Conservation (phyloP, 441 rosid species). For the Brassica balearica region DNA sequence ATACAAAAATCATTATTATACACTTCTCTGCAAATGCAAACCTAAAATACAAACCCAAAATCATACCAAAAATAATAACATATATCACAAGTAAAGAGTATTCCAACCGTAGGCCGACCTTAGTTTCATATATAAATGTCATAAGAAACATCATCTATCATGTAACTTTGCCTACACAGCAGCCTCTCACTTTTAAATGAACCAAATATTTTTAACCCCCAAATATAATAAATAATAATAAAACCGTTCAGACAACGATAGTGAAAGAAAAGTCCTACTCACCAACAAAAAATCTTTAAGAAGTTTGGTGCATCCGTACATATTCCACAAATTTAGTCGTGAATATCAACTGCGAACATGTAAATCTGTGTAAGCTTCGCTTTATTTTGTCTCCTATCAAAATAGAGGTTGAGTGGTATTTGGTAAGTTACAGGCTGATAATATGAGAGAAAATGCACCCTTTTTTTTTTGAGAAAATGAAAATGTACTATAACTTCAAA, state of each 20-base stretch:
- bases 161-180: not conserved
- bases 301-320: constrained; percentile 35
- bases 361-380: not conserved
- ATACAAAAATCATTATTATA: too few relatives aligned
- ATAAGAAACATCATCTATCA: not conserved
- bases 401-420: constrained; percentile 11
- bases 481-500: not conserved
- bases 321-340: constrained; percentile 31
- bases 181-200: not conserved
- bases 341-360: constrained; percentile 28
- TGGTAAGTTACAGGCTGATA: not conserved
- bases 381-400: not conserved
- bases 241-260: not conserved
- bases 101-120: too few relatives aligned
- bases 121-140: not conserved
- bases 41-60: too few relatives aligned
- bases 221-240: not conserved
- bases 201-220: too few relatives aligned
- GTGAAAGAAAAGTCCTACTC: constrained; percentile 32
- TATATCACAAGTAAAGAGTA: too few relatives aligned
- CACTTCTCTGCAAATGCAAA: too few relatives aligned
- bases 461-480: too few relatives aligned
- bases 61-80: too few relatives aligned
- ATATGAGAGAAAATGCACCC: not conserved
- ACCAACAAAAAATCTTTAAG: constrained; percentile 16